A percentile compares a stretch with the other conserved stretches of the same genome.
These are phyloP conservation scores for Hypocreales sp. DNA, from an alignment of 2,329 filamentous ascomycete species.

Conservation along the genomic window DNA sequence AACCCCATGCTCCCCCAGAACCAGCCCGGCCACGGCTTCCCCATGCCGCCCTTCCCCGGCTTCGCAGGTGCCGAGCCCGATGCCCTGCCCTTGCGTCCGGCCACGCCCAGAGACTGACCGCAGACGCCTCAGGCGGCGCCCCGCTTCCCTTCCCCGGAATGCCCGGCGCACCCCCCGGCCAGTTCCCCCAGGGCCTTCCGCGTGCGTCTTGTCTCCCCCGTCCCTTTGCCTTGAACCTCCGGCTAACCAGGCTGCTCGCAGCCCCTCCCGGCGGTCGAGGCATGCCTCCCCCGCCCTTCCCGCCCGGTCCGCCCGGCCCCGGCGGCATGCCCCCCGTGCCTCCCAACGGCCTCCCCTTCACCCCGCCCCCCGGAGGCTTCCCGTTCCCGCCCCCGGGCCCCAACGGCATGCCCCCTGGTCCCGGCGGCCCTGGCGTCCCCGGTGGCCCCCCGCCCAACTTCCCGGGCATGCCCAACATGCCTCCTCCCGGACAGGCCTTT, in stretches of 20 bases:
- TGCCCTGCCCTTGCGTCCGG: too few species aligned
- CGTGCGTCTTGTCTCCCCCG: conserved; percentile 29
- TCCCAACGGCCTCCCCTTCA: conserved; percentile 19
- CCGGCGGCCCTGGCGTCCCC: conserved; percentile 10
- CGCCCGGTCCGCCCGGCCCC: conserved; percentile 31
- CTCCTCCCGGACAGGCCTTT: conserved; percentile 27
- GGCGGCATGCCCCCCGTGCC: conserved; percentile 32
- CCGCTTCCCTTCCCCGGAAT: conserved; percentile 45
- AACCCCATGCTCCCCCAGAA: conserved; percentile 72
- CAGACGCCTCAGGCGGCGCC: conserved; percentile 15
- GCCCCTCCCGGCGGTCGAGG: conserved; percentile 26
- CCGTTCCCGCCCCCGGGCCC: conserved; percentile 23
- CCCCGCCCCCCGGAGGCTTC: conserved; percentile 19
- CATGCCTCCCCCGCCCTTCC: conserved; percentile 24
- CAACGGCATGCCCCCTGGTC: conserved; percentile 6
- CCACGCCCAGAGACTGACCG: too few species aligned
- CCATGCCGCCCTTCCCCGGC: conserved; percentile 26
- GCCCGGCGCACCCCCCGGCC: conserved; percentile 24
- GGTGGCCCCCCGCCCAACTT: conserved; percentile 13
- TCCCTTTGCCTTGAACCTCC: conserved; percentile 14
- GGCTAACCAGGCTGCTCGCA: neutral
- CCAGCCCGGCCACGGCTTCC: conserved; percentile 38
- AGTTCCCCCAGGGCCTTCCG: conserved; percentile 26
- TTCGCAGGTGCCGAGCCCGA: conserved; percentile 42
- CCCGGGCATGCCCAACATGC: conserved; percentile 19